Evolutionary conservation across 306 rosid genomes (phyloP), one percentile per base, ranked within the genome.

Genomic region (Elaeagnus macrophylla): DNA sequence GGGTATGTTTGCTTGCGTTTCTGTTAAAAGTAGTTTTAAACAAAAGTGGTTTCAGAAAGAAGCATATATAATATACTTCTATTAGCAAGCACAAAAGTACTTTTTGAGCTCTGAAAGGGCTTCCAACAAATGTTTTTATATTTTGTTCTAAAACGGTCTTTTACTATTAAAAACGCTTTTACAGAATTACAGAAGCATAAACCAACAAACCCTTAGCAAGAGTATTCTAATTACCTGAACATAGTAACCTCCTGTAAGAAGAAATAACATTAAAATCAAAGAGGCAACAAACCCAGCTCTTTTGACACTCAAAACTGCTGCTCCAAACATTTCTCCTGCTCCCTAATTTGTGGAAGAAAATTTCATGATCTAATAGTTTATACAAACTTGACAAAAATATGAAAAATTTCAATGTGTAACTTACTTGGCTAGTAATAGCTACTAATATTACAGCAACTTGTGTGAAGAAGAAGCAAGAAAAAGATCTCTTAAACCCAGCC

Each of bases 251-350:
- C 97, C 96, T 4, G 95, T 86, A 44, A 91, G 88, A 37, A 91
- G 97, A 67, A 91, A 91, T 14, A 91, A 37, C 97, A 91, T 86
- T 10, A 91, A 81, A 55, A 86, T 60, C 79, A 91, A 63, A 59
- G 97, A 76, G 48, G 97, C 96, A 65, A 76, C 79, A 71, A 77
- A 75, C 3, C 96, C 97, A 48, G 93, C 83, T 60, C 93, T 83
- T 80, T 72, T 76, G 32, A 82, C 76, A 65, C 95, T 86, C 83
- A 91, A 66, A 60, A 84, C 74, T 14, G 95, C 77, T 37, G 96
- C 96, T 75, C 97, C 97, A 75, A 91, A 84, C 6, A 86, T 56
- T 62, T 91, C 97, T 61, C 97, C 97, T 15, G 96, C 97, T 3
- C 97, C 95, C 97, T 86, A 17, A 17, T 49, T 49, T 66, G 7